phyloP scores from a whole-genome alignment of 2,329 filamentous ascomycete species.

The Fusarium keratoplasticum region DNA sequence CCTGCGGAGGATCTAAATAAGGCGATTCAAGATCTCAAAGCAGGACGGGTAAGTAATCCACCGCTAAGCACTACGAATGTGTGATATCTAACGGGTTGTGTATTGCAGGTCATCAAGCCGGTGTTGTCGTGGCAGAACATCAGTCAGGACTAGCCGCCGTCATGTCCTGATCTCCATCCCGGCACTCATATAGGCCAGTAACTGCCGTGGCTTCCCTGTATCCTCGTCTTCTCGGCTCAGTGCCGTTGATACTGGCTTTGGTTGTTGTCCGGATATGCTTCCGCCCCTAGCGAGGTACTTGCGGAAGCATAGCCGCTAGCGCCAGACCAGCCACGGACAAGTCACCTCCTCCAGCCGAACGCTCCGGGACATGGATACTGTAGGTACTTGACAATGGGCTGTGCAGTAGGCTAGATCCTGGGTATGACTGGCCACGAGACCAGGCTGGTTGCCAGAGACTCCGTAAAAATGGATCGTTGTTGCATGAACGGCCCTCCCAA shows the following conservation, averaged over 20 bases:
- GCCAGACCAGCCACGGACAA: not conserved
- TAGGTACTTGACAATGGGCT: not conserved
- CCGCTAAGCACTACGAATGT: not conserved
- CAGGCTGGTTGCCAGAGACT: not conserved
- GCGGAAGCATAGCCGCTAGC: not conserved
- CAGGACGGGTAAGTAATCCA: not conserved
- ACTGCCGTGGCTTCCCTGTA: not conserved
- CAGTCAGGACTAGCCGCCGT: too few species aligned
- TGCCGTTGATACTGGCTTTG: not conserved
- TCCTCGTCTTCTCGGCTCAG: not conserved
- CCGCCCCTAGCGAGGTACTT: not conserved
- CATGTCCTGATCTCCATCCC: not conserved
- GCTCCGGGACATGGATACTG: too few species aligned
- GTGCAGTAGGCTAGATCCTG: not conserved
- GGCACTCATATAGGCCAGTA: not conserved
- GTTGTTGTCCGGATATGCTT: not conserved
- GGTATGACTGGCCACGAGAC: not conserved
- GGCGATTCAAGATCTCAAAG: not conserved
- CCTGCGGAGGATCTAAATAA: not conserved
- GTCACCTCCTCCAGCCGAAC: not conserved
- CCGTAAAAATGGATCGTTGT: not conserved
- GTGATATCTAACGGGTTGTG: not conserved
- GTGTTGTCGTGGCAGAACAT: not conserved
- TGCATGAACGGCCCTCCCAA: not conserved
- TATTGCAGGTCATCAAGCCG: not conserved